Evolutionary conservation across 2,329 filamentous ascomycete genomes (phyloP), one percentile per base, ranked within the genome.

Genomic region (Aschersonia sp.): DNA sequence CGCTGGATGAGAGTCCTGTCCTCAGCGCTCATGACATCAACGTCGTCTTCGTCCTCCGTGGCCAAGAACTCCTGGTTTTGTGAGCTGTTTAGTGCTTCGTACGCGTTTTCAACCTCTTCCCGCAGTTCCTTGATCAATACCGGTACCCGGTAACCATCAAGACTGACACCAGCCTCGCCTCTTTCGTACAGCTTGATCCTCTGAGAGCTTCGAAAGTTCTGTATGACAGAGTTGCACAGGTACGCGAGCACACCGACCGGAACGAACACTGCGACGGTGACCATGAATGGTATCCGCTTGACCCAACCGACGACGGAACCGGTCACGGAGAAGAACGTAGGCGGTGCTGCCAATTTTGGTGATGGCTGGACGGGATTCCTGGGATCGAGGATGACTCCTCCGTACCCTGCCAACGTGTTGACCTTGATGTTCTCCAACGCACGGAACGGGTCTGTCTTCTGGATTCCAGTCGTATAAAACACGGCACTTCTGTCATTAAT

Each of bases 401-500:
- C 79, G 56, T 86, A 90, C 30, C 82, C 86, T 35, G 78, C 66
- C 1, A 90, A 61, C 56, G 84, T 94, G 58, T 86, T 86, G 54
- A 87, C 69, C 29, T 82, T 78, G 51, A 90, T 62, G 5, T 74
- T 76, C 22, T 81, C 75, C 12, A 84, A 60, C 53, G 88, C 72
- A 0, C 72, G 72, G 58, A 80, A 97, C 0, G 88, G 89, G 57
- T 97, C 86, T 0, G 74, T 84, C 57, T 80, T 81, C 30, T 81
- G 74, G 43, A 96, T 87, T 22, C 72, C 73, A 0, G 87, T 86
- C 0, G 90, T 96, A 61, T 90, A 95, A 65, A 85, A 87, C 1
- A 83, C 78, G 5, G 87, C 86, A 43, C 78, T 86, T 47, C 81
- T 73, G 66, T 97, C 90, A 63, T 96, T 95, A 58, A 85, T 69